Base-by-base conservation (phyloP, 139 green algal species). In the Chloropicon primus region DNA sequence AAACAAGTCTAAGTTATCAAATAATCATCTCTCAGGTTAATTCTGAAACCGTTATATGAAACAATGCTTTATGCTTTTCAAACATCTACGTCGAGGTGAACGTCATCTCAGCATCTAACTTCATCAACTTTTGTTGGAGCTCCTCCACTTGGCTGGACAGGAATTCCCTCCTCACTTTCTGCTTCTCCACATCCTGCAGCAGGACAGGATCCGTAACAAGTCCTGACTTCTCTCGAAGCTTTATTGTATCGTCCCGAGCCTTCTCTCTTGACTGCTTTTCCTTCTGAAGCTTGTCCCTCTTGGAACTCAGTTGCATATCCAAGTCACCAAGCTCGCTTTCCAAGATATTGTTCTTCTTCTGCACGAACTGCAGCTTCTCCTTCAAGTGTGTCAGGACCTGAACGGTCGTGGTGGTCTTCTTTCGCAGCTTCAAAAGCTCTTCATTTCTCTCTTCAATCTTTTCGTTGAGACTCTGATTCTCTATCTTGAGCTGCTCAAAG, bases 401-500 rank as follows among this genome's bases (percentile, higher is more conserved):
- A 78, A 96, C 89, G 0, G 88, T 93, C 28, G 82, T 84, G 24
- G 85, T 92, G 10, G 88, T 94, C 85, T 96, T 96, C 79, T 88
- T 90, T 24, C 86, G 85, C 77, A 97, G 86, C 83, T 92, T 93
- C 25, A 92, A 80, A 73, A 97, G 85, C 86, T 97, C 92, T 78
- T 94, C 89, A 77, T 90, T 92, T 17, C 89, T 82, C 83, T 93
- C 92, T 83, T 96, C 91, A 62, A 94, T 94, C 82, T 93, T 93
- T 74, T 93, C 89, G 25, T 90, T 89, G 73, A 96, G 82, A 41
- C 79, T 88, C 83, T 93, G 89, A 80, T 94, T 96, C 81, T 97
- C 92, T 54, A 97, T 97, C 81, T 95, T 94, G 72, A 96, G 88
- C 86, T 97, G 92, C 89, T 97, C 92, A 85, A 95, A 97, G 84